Evolutionary conservation across 352 stramenopile genomes (phyloP), one percentile per base, ranked within the genome.

Genomic region (Phytophthora parvispora): DNA sequence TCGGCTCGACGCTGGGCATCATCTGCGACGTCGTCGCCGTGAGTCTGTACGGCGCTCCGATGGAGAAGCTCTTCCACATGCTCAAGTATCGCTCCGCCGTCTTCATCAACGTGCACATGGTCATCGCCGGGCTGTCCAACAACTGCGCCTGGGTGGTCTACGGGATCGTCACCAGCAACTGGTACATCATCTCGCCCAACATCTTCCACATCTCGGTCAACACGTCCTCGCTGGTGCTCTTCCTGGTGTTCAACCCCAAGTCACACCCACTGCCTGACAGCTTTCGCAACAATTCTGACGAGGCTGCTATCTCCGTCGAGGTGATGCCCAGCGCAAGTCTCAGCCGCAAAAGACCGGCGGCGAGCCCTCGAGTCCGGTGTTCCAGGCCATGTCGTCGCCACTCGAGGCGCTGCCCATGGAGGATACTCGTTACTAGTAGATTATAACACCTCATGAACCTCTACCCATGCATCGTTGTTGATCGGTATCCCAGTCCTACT

Each of bases 71-170:
- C 48, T 69, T 76, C 25, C 54, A 84, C 40, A 78, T 89, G 13
- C 51, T 87, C 45, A 64, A 63, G 40, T 77, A 69, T 22, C 77
- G 73, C 56, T 75, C 70, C 8, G 67, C 81, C 0, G 64, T 64
- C 12, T 58, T 75, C 43, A 77, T 87, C 47, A 81, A 82, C 32
- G 68, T 84, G 25, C 64, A 65, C 38, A 83, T 86, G 72, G 77
- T 85, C 49, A 34, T 81, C 24, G 74, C 67, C 0, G 73, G 71
- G 0, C 47, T 83, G 13, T 45, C 72, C 40, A 85, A 81, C 64
- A 83, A 74, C 53, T 51, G 68, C 4, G 57, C 84, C 9, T 89
- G 78, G 78, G 63, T 86, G 42, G 50, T 67, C 9, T 87, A 83
- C 62, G 77, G 78, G 22, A 51, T 74, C 2, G 32, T 72, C 9